Evolutionary conservation across 352 stramenopile genomes (phyloP).

Genomic region (Phytophthora pisi): DNA sequence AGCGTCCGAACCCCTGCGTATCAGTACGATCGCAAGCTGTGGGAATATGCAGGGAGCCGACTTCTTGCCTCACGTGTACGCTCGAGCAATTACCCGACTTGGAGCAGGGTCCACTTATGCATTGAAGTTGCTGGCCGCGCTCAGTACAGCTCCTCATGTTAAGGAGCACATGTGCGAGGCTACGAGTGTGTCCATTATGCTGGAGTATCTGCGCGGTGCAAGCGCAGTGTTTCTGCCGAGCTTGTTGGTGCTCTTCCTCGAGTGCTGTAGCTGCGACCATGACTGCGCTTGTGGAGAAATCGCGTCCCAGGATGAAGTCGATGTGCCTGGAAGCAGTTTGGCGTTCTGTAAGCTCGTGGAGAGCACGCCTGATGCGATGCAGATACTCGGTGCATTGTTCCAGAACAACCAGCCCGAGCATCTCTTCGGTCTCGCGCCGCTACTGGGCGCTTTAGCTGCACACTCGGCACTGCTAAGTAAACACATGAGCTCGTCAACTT

Average conservation of each 20-base stretch:
- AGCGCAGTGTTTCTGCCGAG: conserved; percentile 39
- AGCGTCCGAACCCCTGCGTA: conserved; percentile 17
- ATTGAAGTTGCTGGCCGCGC: conserved; percentile 39
- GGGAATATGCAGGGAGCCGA: conserved; percentile 17
- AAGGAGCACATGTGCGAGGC: conserved; percentile 33
- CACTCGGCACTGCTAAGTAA: conserved; percentile 37
- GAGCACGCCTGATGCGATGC: conserved; percentile 24
- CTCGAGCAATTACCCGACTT: conserved; percentile 28
- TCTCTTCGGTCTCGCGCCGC: conserved; percentile 48
- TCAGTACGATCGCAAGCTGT: conserved; percentile 28
- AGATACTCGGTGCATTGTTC: conserved; percentile 48
- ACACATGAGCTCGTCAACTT: conserved; percentile 37
- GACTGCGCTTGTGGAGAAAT: conserved; percentile 11
- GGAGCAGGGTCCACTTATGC: conserved; percentile 45
- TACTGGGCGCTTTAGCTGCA: conserved; percentile 48
- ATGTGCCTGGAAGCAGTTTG: conserved; percentile 16
- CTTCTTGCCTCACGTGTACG: conserved; percentile 31
- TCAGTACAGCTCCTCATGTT: conserved; percentile 32
- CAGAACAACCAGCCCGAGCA: conserved; percentile 41
- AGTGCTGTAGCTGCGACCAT: conserved; percentile 36
- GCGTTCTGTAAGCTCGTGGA: conserved; percentile 50
- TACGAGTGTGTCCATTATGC: conserved; percentile 31
- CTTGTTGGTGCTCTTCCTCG: conserved; percentile 48
- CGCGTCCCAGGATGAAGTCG: neutral
- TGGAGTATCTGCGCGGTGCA: conserved; percentile 39